Base-by-base conservation (phyloP, 2,329 filamentous ascomycete species). In the Fusarium coffeatum region DNA sequence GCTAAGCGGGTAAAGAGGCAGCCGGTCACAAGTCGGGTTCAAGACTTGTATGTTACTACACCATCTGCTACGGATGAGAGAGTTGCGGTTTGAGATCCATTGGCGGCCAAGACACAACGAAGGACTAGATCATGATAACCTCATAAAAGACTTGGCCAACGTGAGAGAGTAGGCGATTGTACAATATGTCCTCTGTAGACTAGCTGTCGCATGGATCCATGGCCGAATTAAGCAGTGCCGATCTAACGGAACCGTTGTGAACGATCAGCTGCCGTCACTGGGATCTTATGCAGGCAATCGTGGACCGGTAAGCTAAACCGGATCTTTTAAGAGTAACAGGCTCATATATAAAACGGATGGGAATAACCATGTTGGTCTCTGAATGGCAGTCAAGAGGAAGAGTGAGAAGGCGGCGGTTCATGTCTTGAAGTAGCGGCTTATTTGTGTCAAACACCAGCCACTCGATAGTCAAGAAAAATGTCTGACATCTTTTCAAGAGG, bases 241-340 rank as follows among this genome's bases (percentile, higher is more conserved):
- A 71, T 72, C 60, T 22, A 59, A 61, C 55, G 37, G 34, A 65
- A 43, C 55, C 28, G 59, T 50, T 65, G 40, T 48, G 55, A 68
- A 47, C 32, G 66, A 67, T 69, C 56, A 55, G 53, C 62, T 41
- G 32, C 32, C 45, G 27, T 32, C 37, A 59, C 64, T 65, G 50
- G 46, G 68, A 37, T 70, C 51, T 30, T 40, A 71, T 71, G 67
- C 64, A 71, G 64, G 67, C 58, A 60, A 68, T 71, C 49, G 64
- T 27, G 55, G 34, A n/a, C 34, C 34, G 34, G 18, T 7, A 37
- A 67, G 37, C 51, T 43, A 55, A 32, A 45, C 32, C 53, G 59
- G 40, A 65, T 65, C 32, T 42, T 50, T 32, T 42, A 42, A 57
- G 40, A 15, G 23, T 18, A 25, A 37, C 32, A 41, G 20, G 37